These are phyloP conservation scores for Aechmea fasciata DNA, from an alignment of 176 grass and related monocot genomes.

Conservation along the genomic window DNA sequence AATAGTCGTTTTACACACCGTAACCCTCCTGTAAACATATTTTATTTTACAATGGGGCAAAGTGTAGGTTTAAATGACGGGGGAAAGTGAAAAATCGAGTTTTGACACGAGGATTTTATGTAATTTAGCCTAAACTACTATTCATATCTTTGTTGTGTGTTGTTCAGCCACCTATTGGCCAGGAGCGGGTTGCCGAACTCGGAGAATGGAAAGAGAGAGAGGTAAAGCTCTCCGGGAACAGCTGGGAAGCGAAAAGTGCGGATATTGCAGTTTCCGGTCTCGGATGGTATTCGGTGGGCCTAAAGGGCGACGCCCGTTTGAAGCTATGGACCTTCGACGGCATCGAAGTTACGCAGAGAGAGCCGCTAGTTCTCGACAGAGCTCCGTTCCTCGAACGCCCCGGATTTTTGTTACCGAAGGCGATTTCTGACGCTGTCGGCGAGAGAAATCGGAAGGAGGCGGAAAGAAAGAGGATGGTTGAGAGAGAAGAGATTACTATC, in stretches of 20 bases:
- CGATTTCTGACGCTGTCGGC: slow-evolving; percentile 64
- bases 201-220: slow-evolving; percentile 50
- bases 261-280: slow-evolving; percentile 69
- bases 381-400: slow-evolving; percentile 61
- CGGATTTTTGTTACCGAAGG: slow-evolving; percentile 72
- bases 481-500: slow-evolving; percentile 36
- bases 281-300: slow-evolving; percentile 80
- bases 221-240: slow-evolving; percentile 53
- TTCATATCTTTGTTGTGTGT: slow-evolving; percentile 21
- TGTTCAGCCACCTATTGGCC: slow-evolving; percentile 54
- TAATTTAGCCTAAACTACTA: not conserved
- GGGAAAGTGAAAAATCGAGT: too few species aligned
- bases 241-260: slow-evolving; percentile 68
- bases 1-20: too few species aligned
- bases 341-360: slow-evolving; percentile 58
- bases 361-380: slow-evolving; percentile 75
- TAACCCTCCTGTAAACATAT: too few species aligned
- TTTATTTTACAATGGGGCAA: too few species aligned
- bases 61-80: too few species aligned
- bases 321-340: slow-evolving; percentile 66
- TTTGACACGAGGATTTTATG: too few species aligned
- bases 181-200: slow-evolving; percentile 44
- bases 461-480: slow-evolving; percentile 29
- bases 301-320: slow-evolving; percentile 61
- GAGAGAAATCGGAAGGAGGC: slow-evolving; percentile 63